Evolutionary conservation across 768 basidiomycete species (phyloP), one percentile per base, ranked within the genome.

Genomic region (Russula ochroleuca): DNA sequence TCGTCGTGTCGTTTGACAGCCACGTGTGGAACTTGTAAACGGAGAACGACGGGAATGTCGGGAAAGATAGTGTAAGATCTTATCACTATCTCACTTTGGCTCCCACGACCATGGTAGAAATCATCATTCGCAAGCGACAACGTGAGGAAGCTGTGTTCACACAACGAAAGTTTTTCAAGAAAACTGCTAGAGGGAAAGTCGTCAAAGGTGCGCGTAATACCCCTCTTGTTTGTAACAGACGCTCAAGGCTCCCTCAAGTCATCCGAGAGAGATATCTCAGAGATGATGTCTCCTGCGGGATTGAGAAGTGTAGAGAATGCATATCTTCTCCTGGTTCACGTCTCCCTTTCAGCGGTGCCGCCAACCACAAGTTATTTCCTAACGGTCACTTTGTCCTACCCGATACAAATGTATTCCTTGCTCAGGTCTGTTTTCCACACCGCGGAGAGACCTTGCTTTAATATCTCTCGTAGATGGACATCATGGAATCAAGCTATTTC

Each of bases 111-210:
- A 83, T 83, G 82, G 74, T 75, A 40, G 75, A 85, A 61, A 92
- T 94, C 40, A 85, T 84, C 4, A 86, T 93, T 43, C 77, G 85
- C 23, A 93, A 90, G 68, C 79, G 91, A 59, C 81, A 87, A 17
- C 78, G 79, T 48, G 79, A 83, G 5, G 92, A 93, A 71, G 88
- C 86, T 1, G 81, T 83, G 14, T 72, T 89, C 2, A 90, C 91
- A 0, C 92, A 92, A 69, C 86, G 90, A 64, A 96, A 93, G 73
- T 98, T 94, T 75, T 90, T 94, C 80, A 96, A 92, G 75, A 98
- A 98, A 76, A 98, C 97, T 0, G 89, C 91, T 0, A 78, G 85
- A 69, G 97, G 97, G 17, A 95, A 94, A 71, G 92, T 99, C 21
- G 84, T 95, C 71, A 97, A 95, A 79, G 89, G 95, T 93, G 53